Evolutionary conservation across 768 basidiomycete genomes (phyloP).

Genomic region (Leccinellum luteum): DNA sequence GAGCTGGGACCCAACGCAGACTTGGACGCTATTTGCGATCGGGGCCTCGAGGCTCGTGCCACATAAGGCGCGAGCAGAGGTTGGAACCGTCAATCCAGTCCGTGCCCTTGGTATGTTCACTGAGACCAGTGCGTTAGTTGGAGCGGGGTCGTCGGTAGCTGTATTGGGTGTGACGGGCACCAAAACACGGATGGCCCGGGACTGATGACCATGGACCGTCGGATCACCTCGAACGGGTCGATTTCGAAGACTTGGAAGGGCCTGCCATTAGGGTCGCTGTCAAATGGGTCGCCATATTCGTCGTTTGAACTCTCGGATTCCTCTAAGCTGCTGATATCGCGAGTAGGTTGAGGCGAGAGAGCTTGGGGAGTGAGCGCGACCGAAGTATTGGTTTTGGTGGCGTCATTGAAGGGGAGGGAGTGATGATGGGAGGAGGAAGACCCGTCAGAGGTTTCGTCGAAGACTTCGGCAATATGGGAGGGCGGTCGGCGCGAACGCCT

Average conservation of each 20-base stretch:
- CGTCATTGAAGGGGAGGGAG: too few relatives aligned
- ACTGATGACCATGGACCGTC: slow-evolving; percentile 5
- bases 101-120: neutral
- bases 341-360: too few relatives aligned
- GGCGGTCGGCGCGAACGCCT: slow-evolving; percentile 9
- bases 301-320: slow-evolving; percentile 15
- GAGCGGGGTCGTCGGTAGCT: neutral
- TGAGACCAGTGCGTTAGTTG: neutral
- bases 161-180: neutral
- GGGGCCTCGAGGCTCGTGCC: neutral
- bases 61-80: slow-evolving; percentile 3
- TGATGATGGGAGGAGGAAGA: neutral
- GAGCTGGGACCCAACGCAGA: neutral
- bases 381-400: too few relatives aligned
- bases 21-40: neutral
- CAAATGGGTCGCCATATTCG: slow-evolving; percentile 8
- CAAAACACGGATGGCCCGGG: neutral
- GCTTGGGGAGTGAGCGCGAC: neutral
- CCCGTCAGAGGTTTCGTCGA: slow-evolving; percentile 16
- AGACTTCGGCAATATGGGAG: slow-evolving; percentile 11
- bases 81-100: neutral
- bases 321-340: neutral
- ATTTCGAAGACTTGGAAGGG: slow-evolving; percentile 28
- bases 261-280: neutral
- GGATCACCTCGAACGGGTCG: slow-evolving; percentile 24